These are phyloP conservation scores for Boletus pseudopeckii DNA, from an alignment of 768 basidiomycete species.

Conservation along the genomic window DNA sequence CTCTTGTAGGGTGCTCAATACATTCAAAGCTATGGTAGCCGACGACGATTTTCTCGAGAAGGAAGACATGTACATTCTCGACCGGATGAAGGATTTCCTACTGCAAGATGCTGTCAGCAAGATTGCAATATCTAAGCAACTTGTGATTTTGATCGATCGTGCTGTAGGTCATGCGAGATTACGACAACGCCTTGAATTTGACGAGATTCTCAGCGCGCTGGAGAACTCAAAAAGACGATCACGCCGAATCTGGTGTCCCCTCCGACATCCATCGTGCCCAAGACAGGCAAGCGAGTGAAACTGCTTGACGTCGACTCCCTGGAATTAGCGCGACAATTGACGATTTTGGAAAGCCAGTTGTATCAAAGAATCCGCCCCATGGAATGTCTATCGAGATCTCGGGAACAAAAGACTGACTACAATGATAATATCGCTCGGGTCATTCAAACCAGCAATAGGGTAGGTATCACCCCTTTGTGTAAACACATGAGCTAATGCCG, in stretches of 20 bases:
- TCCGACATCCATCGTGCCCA: constrained; percentile 75
- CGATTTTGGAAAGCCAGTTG: constrained; percentile 82
- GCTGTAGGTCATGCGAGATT: constrained; percentile 50
- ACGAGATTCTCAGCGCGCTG: constrained; percentile 42
- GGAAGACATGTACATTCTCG: constrained; percentile 79
- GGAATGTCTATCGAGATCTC: constrained; percentile 84
- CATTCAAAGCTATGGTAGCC: constrained; percentile 83
- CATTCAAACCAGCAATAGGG: constrained; percentile 85
- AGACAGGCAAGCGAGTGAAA: constrained; percentile 67
- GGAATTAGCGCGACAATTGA: constrained; percentile 90
- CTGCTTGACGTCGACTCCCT: constrained; percentile 83
- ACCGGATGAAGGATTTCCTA: constrained; percentile 78
- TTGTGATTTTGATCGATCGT: constrained; percentile 72
- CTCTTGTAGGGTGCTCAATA: constrained; percentile 68
- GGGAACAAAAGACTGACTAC: constrained; percentile 69
- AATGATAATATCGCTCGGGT: constrained; percentile 83
- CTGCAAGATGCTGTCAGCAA: constrained; percentile 59
- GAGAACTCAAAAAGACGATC: constrained; percentile 54
- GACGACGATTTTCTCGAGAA: constrained; percentile 83
- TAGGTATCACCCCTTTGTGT: constrained; percentile 32
- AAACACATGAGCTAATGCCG: neutral
- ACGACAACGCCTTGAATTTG: constrained; percentile 4
- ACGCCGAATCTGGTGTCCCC: constrained; percentile 56
- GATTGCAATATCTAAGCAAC: constrained; percentile 69
- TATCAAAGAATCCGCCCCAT: constrained; percentile 87